Conservation (phyloP, 768 basidiomycete species). For the Megacollybia marginata region DNA sequence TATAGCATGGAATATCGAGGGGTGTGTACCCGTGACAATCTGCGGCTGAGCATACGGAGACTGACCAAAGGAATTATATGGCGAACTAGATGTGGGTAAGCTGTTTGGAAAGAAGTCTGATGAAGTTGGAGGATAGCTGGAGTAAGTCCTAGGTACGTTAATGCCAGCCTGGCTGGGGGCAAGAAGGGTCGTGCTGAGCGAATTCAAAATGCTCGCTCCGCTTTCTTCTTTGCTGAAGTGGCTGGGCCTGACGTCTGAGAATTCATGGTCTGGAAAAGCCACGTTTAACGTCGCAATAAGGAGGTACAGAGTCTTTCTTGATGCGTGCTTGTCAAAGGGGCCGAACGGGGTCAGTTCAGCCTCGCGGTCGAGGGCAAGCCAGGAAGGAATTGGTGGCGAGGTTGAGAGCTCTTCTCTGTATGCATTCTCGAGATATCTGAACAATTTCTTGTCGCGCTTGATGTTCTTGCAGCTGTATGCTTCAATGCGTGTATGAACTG, state of each 20-base stretch:
- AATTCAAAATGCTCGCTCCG: slow-evolving; percentile 72
- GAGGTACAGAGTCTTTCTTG: slow-evolving; percentile 89
- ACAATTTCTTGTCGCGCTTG: slow-evolving; percentile 93
- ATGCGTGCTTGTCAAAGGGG: slow-evolving; percentile 75
- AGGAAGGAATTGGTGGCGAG: slow-evolving; percentile 39
- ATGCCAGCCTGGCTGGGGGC: slow-evolving; percentile 63
- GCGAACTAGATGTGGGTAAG: slow-evolving; percentile 65
- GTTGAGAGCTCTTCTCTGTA: slow-evolving; percentile 46
- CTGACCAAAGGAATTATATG: slow-evolving; percentile 45
- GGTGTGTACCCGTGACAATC: slow-evolving; percentile 79
- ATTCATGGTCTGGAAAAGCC: slow-evolving; percentile 97
- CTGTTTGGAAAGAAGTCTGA: slow-evolving; percentile 73
- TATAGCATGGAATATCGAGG: slow-evolving; percentile 78
- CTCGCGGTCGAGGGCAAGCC: slow-evolving; percentile 64
- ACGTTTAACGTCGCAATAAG: slow-evolving; percentile 96
- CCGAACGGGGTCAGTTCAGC: slow-evolving; percentile 85
- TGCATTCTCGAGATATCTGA: slow-evolving; percentile 83
- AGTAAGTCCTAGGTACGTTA: slow-evolving; percentile 73
- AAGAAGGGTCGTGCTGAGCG: slow-evolving; percentile 76
- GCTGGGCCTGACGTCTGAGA: slow-evolving; percentile 83
- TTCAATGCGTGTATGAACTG: slow-evolving; percentile 88
- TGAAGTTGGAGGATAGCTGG: slow-evolving; percentile 72
- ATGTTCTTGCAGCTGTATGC: slow-evolving; percentile 98
- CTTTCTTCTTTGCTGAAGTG: slow-evolving; percentile 86
- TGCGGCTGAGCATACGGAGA: slow-evolving; percentile 68